Conservation (phyloP, 345 rosid genomes). For the Hibiscus mutabilis region DNA sequence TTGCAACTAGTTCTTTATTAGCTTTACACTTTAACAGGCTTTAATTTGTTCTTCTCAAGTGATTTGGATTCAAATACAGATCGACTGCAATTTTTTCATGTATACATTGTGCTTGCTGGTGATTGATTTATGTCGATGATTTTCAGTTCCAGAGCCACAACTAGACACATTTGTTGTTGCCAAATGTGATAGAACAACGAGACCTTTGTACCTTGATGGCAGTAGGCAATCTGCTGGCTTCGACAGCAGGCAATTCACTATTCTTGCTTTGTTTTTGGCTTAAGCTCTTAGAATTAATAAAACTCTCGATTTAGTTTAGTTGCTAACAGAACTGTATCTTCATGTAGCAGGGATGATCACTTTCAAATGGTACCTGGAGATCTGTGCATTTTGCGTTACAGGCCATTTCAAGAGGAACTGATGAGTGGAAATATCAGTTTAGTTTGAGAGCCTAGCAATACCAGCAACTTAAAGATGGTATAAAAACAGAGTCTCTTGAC, state of each 20-base stretch:
- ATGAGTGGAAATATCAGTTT: constrained; percentile 10
- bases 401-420: constrained; percentile 17
- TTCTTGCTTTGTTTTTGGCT: background rate
- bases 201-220: constrained; percentile 11
- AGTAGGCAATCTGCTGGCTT: constrained; percentile 13
- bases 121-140: background rate
- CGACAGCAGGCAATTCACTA: constrained; percentile 7
- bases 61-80: background rate
- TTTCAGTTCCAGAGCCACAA: constrained; percentile 19
- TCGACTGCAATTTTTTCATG: too few species aligned
- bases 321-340: background rate
- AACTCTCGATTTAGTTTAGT: background rate
- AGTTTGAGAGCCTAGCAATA: background rate
- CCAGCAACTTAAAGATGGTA: too few species aligned
- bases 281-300: background rate
- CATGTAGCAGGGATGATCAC: constrained; percentile 9
- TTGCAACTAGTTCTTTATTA: background rate
- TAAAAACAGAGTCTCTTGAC: too few species aligned
- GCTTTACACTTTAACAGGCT: background rate
- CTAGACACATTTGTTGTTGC: constrained; percentile 16
- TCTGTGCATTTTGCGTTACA: constrained; percentile 17
- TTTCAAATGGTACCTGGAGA: constrained; percentile 15
- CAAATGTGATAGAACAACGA: constrained; percentile 5
- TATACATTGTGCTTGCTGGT: background rate
- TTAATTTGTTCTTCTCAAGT: background rate